Evolutionary conservation across 176 grass and related monocot species (phyloP).

Genomic region (Carex kokanica): DNA sequence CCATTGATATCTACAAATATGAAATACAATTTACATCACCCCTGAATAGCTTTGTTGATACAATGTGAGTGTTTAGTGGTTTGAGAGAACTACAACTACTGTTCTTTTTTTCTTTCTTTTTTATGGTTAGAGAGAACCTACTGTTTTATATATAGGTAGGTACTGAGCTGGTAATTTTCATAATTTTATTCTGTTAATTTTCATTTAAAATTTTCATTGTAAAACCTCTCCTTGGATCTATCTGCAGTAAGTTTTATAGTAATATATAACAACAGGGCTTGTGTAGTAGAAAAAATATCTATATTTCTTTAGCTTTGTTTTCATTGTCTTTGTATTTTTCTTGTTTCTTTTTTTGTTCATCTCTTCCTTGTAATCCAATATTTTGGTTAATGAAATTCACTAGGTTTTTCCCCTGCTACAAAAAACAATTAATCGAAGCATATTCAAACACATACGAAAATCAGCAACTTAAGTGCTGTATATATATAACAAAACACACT

Average conservation of each 20-base stretch:
- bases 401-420: not conserved
- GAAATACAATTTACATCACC: not conserved
- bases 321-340: not conserved
- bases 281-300: not conserved
- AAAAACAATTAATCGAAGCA: not conserved
- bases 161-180: not conserved
- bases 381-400: not conserved
- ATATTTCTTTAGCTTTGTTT: not conserved
- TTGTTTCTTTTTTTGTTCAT: not conserved
- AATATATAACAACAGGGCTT: not conserved
- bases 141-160: not conserved
- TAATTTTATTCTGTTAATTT: not conserved
- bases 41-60: not conserved
- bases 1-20: not conserved
- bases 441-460: not conserved
- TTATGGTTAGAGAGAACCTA: not conserved
- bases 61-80: not conserved
- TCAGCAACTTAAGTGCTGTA: not conserved
- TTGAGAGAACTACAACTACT: not conserved
- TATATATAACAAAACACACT: not conserved
- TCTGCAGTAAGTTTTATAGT: not conserved
- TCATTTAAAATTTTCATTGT: not conserved
- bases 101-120: no score
- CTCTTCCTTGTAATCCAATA: not conserved
- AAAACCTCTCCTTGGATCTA: not conserved